Evolutionary conservation across 202 grass and related monocot species (phyloP), one percentile per base, ranked within the genome.

Genomic region (Setaria italica): DNA sequence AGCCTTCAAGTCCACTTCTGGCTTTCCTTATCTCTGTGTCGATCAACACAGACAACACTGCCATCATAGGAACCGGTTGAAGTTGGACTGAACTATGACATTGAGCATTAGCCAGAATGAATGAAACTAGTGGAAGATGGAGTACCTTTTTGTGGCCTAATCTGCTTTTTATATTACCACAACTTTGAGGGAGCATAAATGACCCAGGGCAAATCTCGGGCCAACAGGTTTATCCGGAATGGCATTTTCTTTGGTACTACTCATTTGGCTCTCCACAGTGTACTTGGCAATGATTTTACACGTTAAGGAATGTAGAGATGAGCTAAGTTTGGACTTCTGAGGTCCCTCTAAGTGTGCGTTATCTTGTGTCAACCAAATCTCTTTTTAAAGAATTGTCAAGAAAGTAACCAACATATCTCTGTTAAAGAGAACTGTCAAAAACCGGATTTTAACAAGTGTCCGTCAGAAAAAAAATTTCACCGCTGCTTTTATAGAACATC

Each of bases 151-250:
- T 10, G 43, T 2, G 5, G 9, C 39, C 0, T 41, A 39, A 39
- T 74, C 70, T 33, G 41, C 10, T 25, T 62, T 59, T 16, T 39
- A 0, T 25, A 13, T 62, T 29, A 62, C 21, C 11, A 11, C 2
- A 30, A 16, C 53, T 51, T 74, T 83, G 35, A 35, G 45, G 32
- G 29, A 54, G 70, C 57, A 64, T 7, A 33, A 83, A 63, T 29
- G 59, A 66, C 47, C 47, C 2, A 4, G 8, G 59, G 66, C 59
- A 84, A 55, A 71, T 83, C 77, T 29, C 30, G 3, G 13, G 45
- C 13, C 11, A 49, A 14, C 69, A 72, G 5, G 12, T 34, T 53
- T 37, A 41, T 43, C 62, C 34, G n/a, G 47, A 4, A 29, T 33
- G 15, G n/a, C 8, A 72, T 72, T 72, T 79, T 41, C 64, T 9